Conservation (phyloP, 495 filamentous ascomycete genomes). For the Aspergillus panamensis region DNA sequence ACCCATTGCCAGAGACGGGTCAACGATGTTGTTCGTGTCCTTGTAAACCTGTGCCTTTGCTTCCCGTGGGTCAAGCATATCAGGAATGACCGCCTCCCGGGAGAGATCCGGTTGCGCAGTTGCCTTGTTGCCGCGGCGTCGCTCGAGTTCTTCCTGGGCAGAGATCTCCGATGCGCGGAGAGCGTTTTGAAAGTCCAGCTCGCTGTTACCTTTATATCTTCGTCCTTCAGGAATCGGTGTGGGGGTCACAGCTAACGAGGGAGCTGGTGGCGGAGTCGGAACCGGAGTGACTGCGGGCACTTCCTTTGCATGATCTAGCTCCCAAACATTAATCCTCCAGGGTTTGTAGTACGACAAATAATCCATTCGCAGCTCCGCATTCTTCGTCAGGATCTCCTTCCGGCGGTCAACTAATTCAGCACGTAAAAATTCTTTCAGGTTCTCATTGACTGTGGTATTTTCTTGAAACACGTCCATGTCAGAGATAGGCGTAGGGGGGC, state of each 20-base stretch:
- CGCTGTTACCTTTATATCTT: conserved; percentile 62
- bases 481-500: conserved; percentile 49
- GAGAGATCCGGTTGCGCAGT: conserved; percentile 71
- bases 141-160: conserved; percentile 68
- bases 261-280: conserved; percentile 48
- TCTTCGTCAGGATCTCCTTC: conserved; percentile 42
- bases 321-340: conserved; percentile 48
- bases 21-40: conserved; percentile 69
- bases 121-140: conserved; percentile 59
- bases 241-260: conserved; percentile 36
- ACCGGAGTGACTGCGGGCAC: conserved; percentile 47
- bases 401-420: conserved; percentile 38
- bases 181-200: conserved; percentile 73
- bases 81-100: conserved; percentile 80
- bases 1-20: conserved; percentile 60
- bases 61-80: conserved; percentile 61
- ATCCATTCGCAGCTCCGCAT: conserved; percentile 39
- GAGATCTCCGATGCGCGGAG: conserved; percentile 73
- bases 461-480: conserved; percentile 49
- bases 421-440: conserved; percentile 34
- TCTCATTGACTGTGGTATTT: conserved; percentile 34
- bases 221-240: conserved; percentile 53
- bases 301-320: conserved; percentile 61
- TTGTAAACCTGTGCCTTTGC: conserved; percentile 54
- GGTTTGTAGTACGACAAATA: conserved; percentile 45